These are phyloP conservation scores for Debaryomycetaceae sp. DNA, from an alignment of 1,139 yeast species.

Conservation along the genomic window DNA sequence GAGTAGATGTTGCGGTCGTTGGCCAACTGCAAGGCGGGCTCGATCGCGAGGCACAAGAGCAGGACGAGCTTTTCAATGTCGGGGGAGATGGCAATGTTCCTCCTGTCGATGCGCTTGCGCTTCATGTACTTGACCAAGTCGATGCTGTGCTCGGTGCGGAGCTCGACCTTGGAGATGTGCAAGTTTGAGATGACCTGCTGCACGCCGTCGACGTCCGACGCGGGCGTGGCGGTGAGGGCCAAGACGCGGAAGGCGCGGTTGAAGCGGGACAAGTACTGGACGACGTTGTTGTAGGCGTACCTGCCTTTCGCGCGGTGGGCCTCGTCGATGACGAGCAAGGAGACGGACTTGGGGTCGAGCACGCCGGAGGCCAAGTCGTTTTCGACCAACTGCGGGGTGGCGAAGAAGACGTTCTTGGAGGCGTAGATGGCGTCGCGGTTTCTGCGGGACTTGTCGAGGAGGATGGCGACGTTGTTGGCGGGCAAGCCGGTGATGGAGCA, in stretches of 20 bases:
- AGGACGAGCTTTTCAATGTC: slow-evolving; percentile 46
- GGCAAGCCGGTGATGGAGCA: slow-evolving; percentile 81
- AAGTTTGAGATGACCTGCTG: slow-evolving; percentile 74
- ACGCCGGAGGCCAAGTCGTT: slow-evolving; percentile 73
- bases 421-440: slow-evolving; percentile 70
- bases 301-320: slow-evolving; percentile 92
- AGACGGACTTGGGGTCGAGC: slow-evolving; percentile 64
- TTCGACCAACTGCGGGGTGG: slow-evolving; percentile 95
- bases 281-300: slow-evolving; percentile 80
- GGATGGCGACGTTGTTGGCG: slow-evolving; percentile 62
- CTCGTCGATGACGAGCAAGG: slow-evolving; percentile 80
- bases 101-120: slow-evolving; percentile 48
- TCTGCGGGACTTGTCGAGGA: slow-evolving; percentile 59
- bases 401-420: slow-evolving; percentile 68
- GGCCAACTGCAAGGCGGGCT: slow-evolving; percentile 56
- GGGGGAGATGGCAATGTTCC: slow-evolving; percentile 40
- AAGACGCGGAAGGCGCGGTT: slow-evolving; percentile 61
- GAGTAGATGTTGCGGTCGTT: slow-evolving; percentile 53
- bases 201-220: slow-evolving; percentile 76
- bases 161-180: slow-evolving; percentile 65
- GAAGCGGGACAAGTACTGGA: slow-evolving; percentile 50
- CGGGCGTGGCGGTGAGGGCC: slow-evolving; percentile 95
- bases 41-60: slow-evolving; percentile 37
- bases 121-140: slow-evolving; percentile 79
- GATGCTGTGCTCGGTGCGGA: slow-evolving; percentile 73